Percentiles rank a stretch among this genome's conserved stretches.
Conservation (phyloP, 495 filamentous ascomycete species). For the Elaphomyces granulatus region DNA sequence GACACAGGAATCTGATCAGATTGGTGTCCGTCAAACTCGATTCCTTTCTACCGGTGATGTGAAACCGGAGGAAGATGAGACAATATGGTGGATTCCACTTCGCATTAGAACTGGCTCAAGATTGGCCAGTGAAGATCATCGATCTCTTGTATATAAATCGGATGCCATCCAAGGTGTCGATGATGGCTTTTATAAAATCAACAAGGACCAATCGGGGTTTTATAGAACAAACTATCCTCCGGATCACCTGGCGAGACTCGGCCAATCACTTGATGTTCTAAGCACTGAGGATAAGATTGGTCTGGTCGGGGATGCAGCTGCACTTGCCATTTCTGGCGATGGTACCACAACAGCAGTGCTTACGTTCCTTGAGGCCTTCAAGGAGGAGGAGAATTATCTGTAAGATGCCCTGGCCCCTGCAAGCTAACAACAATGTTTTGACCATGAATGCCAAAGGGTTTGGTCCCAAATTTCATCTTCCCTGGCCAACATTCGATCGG, state of each 20-base stretch:
- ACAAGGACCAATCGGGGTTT: conserved; percentile 75
- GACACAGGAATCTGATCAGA: conserved; percentile 65
- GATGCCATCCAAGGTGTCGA: conserved; percentile 60
- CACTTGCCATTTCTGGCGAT: conserved; percentile 75
- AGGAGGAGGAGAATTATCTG: conserved; percentile 68
- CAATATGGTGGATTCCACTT: conserved; percentile 92
- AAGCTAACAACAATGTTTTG: too few relatives aligned
- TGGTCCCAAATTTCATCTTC: conserved; percentile 69
- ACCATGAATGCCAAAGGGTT: too few relatives aligned
- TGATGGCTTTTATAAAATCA: conserved; percentile 76
- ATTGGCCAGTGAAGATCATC: conserved; percentile 20
- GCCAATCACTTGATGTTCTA: conserved; percentile 54
- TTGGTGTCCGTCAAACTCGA: conserved; percentile 67
- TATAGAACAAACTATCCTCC: conserved; percentile 88
- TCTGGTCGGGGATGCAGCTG: conserved; percentile 79
- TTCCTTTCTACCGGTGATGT: conserved; percentile 87
- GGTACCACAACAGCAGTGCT: conserved; percentile 66
- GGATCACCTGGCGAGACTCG: conserved; percentile 60
- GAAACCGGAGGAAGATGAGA: conserved; percentile 78
- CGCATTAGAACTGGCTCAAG: conserved; percentile 47
- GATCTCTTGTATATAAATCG: conserved; percentile 59
- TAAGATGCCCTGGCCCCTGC: too few relatives aligned
- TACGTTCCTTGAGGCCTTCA: conserved; percentile 65
- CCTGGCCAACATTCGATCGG: conserved; percentile 46
- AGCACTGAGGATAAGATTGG: conserved; percentile 83